A percentile compares a stretch with the other conserved stretches of the same genome.
Conservation (phyloP, 83 land plant species). For the Picea engelmannii region DNA sequence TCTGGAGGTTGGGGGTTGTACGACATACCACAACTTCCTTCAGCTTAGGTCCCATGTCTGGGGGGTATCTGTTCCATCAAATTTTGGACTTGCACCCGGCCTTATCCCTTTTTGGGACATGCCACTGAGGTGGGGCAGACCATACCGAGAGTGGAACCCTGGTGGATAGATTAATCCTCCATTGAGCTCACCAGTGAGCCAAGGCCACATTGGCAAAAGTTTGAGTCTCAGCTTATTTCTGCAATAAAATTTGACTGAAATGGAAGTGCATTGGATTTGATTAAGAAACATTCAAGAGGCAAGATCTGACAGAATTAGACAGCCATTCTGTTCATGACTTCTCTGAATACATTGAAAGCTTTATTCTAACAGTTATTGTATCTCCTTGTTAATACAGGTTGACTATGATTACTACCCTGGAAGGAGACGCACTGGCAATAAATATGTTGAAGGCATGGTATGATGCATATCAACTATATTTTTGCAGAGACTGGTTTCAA, state of each 20-base stretch:
- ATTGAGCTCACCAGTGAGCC: too few species aligned
- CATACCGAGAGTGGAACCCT: too few species aligned
- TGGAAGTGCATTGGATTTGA: not conserved
- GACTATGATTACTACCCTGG: constrained; percentile 85
- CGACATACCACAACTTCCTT: too few species aligned
- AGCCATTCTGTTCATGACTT: not conserved
- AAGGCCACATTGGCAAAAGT: too few species aligned
- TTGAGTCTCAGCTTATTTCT: not conserved
- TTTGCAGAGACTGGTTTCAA: not conserved
- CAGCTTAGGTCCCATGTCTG: too few species aligned
- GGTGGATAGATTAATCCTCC: too few species aligned
- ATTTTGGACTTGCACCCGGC: too few species aligned
- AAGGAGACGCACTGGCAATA: constrained; percentile 73
- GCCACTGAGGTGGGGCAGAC: too few species aligned
- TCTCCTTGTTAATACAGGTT: constrained; percentile 32
- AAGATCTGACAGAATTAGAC: not conserved
- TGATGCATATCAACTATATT: not conserved
- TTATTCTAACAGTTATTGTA: not conserved
- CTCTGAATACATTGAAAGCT: not conserved
- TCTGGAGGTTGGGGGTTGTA: too few species aligned
- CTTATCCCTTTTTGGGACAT: too few species aligned
- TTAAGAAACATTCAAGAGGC: not conserved
- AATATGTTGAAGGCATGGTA: constrained; percentile 80
- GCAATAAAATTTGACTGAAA: not conserved
- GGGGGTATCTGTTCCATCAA: too few species aligned